These are phyloP conservation scores for Tulasnella sp. DNA, from an alignment of 768 basidiomycete genomes.

Conservation along the genomic window DNA sequence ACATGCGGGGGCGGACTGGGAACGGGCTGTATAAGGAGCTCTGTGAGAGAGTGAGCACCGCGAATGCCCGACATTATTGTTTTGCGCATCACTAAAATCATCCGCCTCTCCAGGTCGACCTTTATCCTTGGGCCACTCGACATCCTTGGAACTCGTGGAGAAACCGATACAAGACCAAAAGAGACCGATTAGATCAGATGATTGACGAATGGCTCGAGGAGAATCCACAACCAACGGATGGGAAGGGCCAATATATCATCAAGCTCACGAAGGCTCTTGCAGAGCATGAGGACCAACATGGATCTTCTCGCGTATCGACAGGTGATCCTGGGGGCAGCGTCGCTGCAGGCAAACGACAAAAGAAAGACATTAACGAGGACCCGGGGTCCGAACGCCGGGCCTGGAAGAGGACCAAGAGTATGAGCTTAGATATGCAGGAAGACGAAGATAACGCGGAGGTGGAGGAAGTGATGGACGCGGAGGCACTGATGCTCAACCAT, in stretches of 20 bases:
- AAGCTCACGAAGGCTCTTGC: background rate
- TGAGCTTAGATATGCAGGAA: no score
- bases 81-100: background rate
- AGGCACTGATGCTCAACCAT: no score
- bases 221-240: conserved; percentile 5
- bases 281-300: no score
- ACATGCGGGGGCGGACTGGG: conserved; percentile 9
- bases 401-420: no score
- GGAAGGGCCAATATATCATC: conserved; percentile 11
- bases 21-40: conserved; percentile 5
- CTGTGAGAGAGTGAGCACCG: background rate
- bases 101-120: background rate
- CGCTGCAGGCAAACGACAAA: no score
- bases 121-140: conserved; percentile 6
- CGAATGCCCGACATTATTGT: background rate
- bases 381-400: no score
- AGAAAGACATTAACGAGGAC: no score
- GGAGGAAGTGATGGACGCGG: no score
- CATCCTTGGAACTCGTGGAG: conserved; percentile 13
- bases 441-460: no score
- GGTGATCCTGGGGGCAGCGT: no score
- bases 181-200: background rate
- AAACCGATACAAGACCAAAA: conserved; percentile 5
- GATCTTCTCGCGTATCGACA: no score
- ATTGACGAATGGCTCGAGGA: background rate